These are phyloP conservation scores for Alternaria dauci DNA, from an alignment of 2,329 filamentous ascomycete genomes.

Conservation along the genomic window DNA sequence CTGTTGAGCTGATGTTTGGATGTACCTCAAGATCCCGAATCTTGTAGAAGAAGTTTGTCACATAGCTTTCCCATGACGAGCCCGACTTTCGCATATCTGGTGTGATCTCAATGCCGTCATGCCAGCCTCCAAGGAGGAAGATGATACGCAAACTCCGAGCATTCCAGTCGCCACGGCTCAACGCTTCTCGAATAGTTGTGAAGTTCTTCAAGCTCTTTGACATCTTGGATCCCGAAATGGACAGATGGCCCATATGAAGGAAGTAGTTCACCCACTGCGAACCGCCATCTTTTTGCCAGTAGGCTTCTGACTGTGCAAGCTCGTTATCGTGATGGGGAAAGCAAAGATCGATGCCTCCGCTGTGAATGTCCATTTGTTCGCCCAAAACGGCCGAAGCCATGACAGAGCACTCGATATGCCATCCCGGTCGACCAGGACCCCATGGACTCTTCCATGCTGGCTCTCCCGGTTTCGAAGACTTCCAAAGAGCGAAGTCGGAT, in stretches of 20 bases:
- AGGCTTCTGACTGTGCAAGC: constrained; percentile 88
- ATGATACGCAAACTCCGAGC: constrained; percentile 82
- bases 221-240: constrained; percentile 93
- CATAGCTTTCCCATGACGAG: constrained; percentile 79
- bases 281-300: constrained; percentile 63
- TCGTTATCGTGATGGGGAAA: constrained; percentile 84
- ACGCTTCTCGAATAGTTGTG: constrained; percentile 86
- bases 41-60: constrained; percentile 75
- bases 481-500: constrained; percentile 93
- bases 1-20: constrained; percentile 40
- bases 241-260: constrained; percentile 91
- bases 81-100: constrained; percentile 79
- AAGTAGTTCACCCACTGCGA: constrained; percentile 94
- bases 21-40: constrained; percentile 59
- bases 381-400: constrained; percentile 94
- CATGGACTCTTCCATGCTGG: constrained; percentile 89
- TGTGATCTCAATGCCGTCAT: constrained; percentile 89
- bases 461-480: constrained; percentile 89
- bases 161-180: constrained; percentile 74
- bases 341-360: constrained; percentile 89
- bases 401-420: constrained; percentile 97
- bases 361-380: constrained; percentile 88
- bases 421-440: constrained; percentile 88
- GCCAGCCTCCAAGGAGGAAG: constrained; percentile 88
- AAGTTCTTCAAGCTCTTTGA: constrained; percentile 96